Base-by-base conservation (phyloP, 148 eudicot species). In the Rhododendron kiyosumense region DNA sequence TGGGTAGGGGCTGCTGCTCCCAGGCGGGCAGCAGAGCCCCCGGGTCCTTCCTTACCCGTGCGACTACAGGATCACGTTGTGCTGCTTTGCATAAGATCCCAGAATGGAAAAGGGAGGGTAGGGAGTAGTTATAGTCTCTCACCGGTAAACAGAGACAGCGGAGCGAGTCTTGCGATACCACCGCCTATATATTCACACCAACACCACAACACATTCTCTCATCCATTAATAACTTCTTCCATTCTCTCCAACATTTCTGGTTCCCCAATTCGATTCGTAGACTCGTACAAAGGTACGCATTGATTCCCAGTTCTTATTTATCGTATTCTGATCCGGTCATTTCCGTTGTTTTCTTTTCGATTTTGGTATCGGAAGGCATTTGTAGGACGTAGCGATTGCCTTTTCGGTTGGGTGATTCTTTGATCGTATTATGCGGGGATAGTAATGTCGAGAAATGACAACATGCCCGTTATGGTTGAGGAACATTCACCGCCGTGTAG, bases 111-210 rank as follows among this genome's bases (percentile, higher is more conserved):
- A 28, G 36, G 2, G 81, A 48, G 15, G 38, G 41, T 71, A 12
- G 57, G 52, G 43, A 22, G 83, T 24, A 15, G 63, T 81, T 49
- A 30, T 45, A 22, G 18, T 54, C 26, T 24, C 7, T 30, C 46
- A 41, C 84, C 15, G 41, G 32, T 13, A 41, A 49, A 57, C 48
- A 59, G 48, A 82, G 84, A 82, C 51, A 7, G 63, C 32, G 7
- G 85, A 83, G 63, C 79, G 79, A 20, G 63, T 83, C 85, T 48
- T n/a, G 28, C 63, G 79, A 48, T 2, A 46, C 18, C 38, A 43
- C 80, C 18, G 32, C 85, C 79, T 69, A 84, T 49, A 74, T 49
- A 84, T 32, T 32, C 12, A 22, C 46, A 32, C 30, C 4, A 4
- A 0, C 46, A 24, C 1, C 41, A 24, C 51, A 15, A n/a, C 26